Conservation (phyloP, 371 early-diverging fungal genomes). For the Mucor velutinosus region DNA sequence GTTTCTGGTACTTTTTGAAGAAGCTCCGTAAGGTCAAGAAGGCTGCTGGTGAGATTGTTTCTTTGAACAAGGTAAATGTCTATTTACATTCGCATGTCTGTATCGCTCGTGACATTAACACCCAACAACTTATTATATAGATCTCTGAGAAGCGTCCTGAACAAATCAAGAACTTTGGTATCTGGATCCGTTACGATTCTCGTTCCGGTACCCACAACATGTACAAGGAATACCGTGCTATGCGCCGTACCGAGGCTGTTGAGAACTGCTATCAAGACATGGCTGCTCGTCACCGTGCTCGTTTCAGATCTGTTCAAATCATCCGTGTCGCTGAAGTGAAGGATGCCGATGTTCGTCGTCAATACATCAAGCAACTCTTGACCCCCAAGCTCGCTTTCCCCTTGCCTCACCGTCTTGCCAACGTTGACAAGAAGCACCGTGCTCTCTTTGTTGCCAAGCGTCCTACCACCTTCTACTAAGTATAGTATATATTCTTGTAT, state of each 20-base stretch:
- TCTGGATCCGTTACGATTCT: slow-evolving; percentile 98
- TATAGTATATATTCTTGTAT: not conserved
- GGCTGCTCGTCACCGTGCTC: no score
- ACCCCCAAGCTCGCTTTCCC: no score
- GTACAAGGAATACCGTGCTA: slow-evolving; percentile 99
- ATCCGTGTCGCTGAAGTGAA: no score
- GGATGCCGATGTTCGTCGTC: no score
- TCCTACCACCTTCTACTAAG: no score
- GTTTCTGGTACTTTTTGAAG: slow-evolving; percentile 98
- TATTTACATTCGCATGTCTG: not conserved
- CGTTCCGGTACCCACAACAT: slow-evolving; percentile 99
- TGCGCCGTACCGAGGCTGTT: slow-evolving; percentile 91
- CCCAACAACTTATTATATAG: slow-evolving; percentile 31
- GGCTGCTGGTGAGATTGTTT: slow-evolving; percentile 93
- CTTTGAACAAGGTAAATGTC: slow-evolving; percentile 92
- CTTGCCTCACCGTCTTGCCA: no score
- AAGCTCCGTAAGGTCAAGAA: slow-evolving; percentile 98
- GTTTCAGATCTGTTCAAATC: no score
- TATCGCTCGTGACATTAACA: not conserved
- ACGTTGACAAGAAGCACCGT: no score
- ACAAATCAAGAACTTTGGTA: slow-evolving; percentile 96
- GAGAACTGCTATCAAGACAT: no score
- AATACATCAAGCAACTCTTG: no score
- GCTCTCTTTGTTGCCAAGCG: no score
- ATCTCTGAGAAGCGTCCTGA: slow-evolving; percentile 91